Conservation (phyloP, 2,329 filamentous ascomycete species). For the Hypocreales sp. region DNA sequence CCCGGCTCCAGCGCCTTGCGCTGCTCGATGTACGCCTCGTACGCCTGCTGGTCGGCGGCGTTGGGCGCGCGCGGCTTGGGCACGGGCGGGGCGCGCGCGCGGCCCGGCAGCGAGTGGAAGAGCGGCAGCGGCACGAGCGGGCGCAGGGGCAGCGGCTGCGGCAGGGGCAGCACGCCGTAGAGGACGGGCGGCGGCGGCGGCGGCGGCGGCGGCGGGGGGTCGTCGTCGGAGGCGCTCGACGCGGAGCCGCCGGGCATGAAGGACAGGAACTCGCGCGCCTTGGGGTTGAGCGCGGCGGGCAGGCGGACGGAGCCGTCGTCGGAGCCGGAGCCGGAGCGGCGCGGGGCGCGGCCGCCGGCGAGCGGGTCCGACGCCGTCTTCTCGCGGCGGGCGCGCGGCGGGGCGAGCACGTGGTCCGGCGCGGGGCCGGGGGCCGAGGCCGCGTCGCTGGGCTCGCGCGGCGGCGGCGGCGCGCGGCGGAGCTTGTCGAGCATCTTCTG, state of each 20-base stretch:
- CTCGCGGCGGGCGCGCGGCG: too few relatives aligned
- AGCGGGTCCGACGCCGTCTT: slow-evolving; percentile 5
- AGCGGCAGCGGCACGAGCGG: background rate
- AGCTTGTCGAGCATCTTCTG: slow-evolving; percentile 13
- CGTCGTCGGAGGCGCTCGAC: too few relatives aligned
- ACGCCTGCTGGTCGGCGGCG: slow-evolving; percentile 25
- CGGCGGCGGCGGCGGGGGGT: background rate
- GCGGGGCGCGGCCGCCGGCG: too few relatives aligned
- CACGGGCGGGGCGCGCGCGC: slow-evolving; percentile 5
- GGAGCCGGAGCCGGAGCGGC: background rate
- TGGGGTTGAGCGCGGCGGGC: slow-evolving; percentile 6
- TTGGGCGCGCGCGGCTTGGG: slow-evolving; percentile 26
- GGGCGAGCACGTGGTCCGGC: too few relatives aligned
- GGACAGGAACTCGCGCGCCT: slow-evolving; percentile 6
- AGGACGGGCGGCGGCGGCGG: too few relatives aligned
- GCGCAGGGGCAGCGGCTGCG: background rate
- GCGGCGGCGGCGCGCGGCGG: too few relatives aligned
- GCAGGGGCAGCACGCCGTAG: background rate
- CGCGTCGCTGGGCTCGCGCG: too few relatives aligned
- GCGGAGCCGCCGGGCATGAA: background rate
- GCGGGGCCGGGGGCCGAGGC: too few relatives aligned
- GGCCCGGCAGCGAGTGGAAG: background rate
- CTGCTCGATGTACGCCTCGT: slow-evolving; percentile 33
- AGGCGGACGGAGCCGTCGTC: background rate
- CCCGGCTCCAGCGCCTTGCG: slow-evolving; percentile 31